phyloP scores from a whole-genome alignment of 768 basidiomycete genomes.

The Agrocybe pediades region DNA sequence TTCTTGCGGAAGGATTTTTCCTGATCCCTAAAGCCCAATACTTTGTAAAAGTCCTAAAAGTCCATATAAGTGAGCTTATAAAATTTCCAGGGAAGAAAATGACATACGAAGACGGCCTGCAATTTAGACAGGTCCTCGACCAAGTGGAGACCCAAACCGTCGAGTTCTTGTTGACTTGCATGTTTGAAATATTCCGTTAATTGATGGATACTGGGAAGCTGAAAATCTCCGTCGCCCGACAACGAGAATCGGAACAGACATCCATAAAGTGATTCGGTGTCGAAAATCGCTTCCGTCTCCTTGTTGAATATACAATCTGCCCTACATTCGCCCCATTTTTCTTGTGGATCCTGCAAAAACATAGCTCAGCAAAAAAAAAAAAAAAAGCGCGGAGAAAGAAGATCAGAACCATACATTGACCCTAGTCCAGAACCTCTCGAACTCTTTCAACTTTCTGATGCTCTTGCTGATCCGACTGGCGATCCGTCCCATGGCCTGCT shows the following conservation, averaged over 20 bases:
- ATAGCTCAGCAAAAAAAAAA: neutral
- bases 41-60: slow-evolving; percentile 3
- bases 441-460: neutral
- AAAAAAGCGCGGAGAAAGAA: neutral
- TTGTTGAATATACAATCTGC: neutral
- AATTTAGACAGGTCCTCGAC: neutral
- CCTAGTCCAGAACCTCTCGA: neutral
- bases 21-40: neutral
- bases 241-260: neutral
- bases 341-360: neutral
- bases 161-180: neutral
- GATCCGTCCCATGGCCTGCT: neutral
- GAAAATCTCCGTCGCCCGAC: neutral
- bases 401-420: neutral
- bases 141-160: neutral
- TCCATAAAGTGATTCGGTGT: neutral
- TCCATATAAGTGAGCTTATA: neutral
- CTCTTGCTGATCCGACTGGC: neutral
- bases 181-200: neutral
- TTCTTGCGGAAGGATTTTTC: neutral
- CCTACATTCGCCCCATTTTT: neutral
- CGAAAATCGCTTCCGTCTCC: neutral
- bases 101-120: slow-evolving; percentile 1
- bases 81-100: neutral
- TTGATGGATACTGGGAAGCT: neutral